Percentiles rank a stretch among this genome's conserved stretches.
phyloP scores from a whole-genome alignment of 345 rosid species.

The Litchi chinensis region DNA sequence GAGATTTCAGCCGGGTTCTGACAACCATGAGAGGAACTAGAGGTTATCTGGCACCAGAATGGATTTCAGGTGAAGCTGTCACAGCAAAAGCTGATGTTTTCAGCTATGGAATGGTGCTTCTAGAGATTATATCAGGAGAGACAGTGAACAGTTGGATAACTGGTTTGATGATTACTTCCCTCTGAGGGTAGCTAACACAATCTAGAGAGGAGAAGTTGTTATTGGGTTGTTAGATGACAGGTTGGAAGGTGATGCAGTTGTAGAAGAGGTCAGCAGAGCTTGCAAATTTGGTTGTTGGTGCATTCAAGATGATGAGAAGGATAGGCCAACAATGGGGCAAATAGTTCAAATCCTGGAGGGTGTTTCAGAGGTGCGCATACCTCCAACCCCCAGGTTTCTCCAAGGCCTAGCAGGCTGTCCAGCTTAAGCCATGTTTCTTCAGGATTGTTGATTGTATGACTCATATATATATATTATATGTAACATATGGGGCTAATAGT shows the following conservation, averaged over 20 bases:
- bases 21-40: constrained; percentile 24
- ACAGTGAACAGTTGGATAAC: background rate
- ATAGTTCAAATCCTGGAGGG: constrained; percentile 18
- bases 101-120: constrained; percentile 30
- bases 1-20: constrained; percentile 19
- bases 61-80: constrained; percentile 20
- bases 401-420: background rate
- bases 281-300: constrained; percentile 29
- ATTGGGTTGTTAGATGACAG: constrained; percentile 21
- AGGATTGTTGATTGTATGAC: no score
- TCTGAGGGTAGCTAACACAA: background rate
- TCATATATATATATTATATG: no score
- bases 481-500: no score
- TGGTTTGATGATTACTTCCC: constrained; percentile 18
- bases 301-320: constrained; percentile 23
- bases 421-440: background rate
- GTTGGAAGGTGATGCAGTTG: constrained; percentile 15
- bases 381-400: constrained; percentile 11
- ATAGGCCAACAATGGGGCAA: constrained; percentile 19
- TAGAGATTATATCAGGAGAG: constrained; percentile 27
- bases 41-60: constrained; percentile 19
- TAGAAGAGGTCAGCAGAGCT: constrained; percentile 17
- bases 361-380: background rate
- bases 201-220: constrained; percentile 19
- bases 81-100: constrained; percentile 32